Evolutionary conservation across 2,329 filamentous ascomycete genomes (phyloP).

Genomic region (Ramularia collo-cygni): DNA sequence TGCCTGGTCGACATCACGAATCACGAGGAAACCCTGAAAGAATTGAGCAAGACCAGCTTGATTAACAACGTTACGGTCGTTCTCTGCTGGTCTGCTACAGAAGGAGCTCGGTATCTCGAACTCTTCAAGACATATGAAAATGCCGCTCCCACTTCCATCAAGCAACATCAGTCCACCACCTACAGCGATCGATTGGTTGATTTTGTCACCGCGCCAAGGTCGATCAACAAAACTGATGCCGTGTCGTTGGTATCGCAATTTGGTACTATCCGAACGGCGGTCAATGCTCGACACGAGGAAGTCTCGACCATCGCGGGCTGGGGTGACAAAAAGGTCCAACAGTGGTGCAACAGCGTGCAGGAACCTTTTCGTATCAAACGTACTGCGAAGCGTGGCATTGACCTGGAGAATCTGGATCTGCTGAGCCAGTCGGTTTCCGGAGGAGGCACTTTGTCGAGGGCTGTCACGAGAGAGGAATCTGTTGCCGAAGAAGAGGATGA

Average conservation of each 20-base stretch:
- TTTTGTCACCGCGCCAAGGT: constrained; percentile 83
- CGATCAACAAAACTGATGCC: constrained; percentile 91
- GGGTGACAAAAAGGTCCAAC: constrained; percentile 90
- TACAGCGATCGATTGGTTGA: constrained; percentile 86
- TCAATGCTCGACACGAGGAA: constrained; percentile 84
- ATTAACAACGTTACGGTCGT: constrained; percentile 91
- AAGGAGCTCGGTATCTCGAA: constrained; percentile 89
- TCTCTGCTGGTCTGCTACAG: constrained; percentile 87
- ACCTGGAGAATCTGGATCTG: constrained; percentile 26
- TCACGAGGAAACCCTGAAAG: constrained; percentile 82
- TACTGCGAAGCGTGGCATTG: constrained; percentile 51
- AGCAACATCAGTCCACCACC: constrained; percentile 71
- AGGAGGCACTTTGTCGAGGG: constrained; percentile 21
- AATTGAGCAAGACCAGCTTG: constrained; percentile 84
- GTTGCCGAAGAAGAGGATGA: constrained; percentile 9
- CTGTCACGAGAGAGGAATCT: constrained; percentile 21
- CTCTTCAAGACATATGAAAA: constrained; percentile 93
- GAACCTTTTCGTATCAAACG: constrained; percentile 77
- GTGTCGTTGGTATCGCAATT: constrained; percentile 86
- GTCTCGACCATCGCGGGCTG: constrained; percentile 79
- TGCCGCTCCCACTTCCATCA: constrained; percentile 73
- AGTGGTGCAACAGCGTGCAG: constrained; percentile 73
- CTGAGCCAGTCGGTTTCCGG: constrained; percentile 21
- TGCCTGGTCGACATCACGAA: constrained; percentile 93
- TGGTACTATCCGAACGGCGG: constrained; percentile 75